Conservation (phyloP, 345 rosid species). For the Brassica nigra region DNA sequence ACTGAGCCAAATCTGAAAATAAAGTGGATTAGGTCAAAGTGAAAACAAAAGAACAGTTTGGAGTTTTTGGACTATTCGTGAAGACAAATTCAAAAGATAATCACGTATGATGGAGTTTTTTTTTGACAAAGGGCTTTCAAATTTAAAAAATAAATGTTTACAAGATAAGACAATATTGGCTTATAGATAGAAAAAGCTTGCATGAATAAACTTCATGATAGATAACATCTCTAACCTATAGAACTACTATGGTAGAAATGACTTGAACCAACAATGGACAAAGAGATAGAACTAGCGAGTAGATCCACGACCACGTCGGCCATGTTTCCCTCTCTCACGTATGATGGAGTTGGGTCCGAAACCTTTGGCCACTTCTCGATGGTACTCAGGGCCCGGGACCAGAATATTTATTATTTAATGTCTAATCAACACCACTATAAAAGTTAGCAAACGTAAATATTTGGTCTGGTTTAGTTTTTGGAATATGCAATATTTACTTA, state of each 20-base stretch:
- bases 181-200: too few relatives aligned
- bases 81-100: background rate
- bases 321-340: background rate
- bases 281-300: too few relatives aligned
- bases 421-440: background rate
- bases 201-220: too few relatives aligned
- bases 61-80: background rate
- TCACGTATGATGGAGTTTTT: too few relatives aligned
- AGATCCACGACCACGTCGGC: too few relatives aligned
- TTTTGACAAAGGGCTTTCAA: too few relatives aligned
- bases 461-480: conserved; percentile 7
- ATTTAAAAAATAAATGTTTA: too few relatives aligned
- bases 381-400: conserved; percentile 14
- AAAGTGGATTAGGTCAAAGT: background rate
- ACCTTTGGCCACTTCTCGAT: conserved; percentile 24
- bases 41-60: conserved; percentile 13
- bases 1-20: background rate
- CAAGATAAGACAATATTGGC: too few relatives aligned
- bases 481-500: background rate
- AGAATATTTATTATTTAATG: background rate
- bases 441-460: background rate
- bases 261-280: too few relatives aligned
- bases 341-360: conserved; percentile 9
- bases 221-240: too few relatives aligned
- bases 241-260: too few relatives aligned